phyloP scores from a whole-genome alignment of 1,139 yeast species.

The Lodderomyces orthopsilosis region DNA sequence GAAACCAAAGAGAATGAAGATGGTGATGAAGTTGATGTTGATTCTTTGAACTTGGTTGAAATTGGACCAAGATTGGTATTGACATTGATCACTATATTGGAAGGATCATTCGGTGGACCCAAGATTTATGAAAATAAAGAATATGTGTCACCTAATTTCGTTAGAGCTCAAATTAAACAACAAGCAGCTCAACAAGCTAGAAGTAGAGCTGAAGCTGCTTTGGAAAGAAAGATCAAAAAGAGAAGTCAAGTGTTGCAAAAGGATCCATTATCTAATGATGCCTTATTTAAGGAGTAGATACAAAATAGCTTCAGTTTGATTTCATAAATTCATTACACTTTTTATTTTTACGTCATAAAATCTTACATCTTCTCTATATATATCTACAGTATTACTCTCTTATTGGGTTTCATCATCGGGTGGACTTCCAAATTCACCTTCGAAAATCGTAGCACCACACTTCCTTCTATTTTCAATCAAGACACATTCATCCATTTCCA shows the following conservation, averaged over 20 bases:
- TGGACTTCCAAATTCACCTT: conserved; percentile 79
- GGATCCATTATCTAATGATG: conserved; percentile 84
- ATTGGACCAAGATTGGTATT: conserved; percentile 96
- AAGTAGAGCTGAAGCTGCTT: conserved; percentile 75
- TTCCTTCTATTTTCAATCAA: conserved; percentile 80
- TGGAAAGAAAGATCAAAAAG: conserved; percentile 69
- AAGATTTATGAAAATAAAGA: conserved; percentile 96
- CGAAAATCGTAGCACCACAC: conserved; percentile 94
- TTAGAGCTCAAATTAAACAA: conserved; percentile 83
- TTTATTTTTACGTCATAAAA: not conserved
- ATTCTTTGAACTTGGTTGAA: conserved; percentile 77
- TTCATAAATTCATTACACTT: not conserved
- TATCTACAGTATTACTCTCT: not conserved
- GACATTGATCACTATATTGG: conserved; percentile 87
- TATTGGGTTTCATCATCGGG: conserved; percentile 11
- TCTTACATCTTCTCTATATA: not conserved
- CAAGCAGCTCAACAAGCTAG: conserved; percentile 79
- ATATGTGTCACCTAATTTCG: conserved; percentile 93
- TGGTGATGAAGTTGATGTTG: conserved; percentile 32
- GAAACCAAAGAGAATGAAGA: conserved; percentile 42
- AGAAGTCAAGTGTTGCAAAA: conserved; percentile 72
- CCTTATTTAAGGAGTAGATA: conserved; percentile 51
- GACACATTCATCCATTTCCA: conserved; percentile 68
- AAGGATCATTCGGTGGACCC: conserved; percentile 98
- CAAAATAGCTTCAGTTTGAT: not conserved